Evolutionary conservation across 768 basidiomycete species (phyloP).

Genomic region (Lentinula lateritia): DNA sequence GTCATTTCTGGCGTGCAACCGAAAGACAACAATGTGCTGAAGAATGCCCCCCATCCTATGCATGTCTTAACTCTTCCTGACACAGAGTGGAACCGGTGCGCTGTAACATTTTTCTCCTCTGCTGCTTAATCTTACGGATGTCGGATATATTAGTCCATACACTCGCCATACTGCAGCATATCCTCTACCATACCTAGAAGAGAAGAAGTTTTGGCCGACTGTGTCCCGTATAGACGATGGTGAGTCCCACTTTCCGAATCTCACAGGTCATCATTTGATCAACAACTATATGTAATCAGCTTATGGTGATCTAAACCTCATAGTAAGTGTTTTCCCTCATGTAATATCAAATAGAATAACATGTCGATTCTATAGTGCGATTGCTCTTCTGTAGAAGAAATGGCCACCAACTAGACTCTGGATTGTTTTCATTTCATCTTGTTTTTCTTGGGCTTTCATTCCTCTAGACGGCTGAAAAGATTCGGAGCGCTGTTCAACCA

Average conservation of each 20-base stretch:
- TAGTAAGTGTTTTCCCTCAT: slow-evolving; percentile 45
- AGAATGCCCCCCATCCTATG: slow-evolving; percentile 91
- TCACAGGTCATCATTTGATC: not conserved
- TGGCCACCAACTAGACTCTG: slow-evolving; percentile 32
- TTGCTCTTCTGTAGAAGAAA: slow-evolving; percentile 81
- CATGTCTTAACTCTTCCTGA: slow-evolving; percentile 67
- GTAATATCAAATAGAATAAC: slow-evolving; percentile 6
- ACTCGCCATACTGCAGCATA: slow-evolving; percentile 88
- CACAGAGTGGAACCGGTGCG: slow-evolving; percentile 81
- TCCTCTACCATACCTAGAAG: slow-evolving; percentile 74
- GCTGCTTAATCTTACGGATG: not conserved
- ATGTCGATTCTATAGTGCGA: slow-evolving; percentile 52
- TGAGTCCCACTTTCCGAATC: slow-evolving; percentile 29
- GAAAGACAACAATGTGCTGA: slow-evolving; percentile 85
- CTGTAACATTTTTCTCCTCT: not conserved
- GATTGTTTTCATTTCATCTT: slow-evolving; percentile 12
- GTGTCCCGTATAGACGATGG: slow-evolving; percentile 92
- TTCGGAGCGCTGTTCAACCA: slow-evolving; percentile 62
- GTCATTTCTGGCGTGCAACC: slow-evolving; percentile 84
- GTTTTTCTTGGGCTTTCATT: slow-evolving; percentile 37
- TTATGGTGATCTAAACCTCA: slow-evolving; percentile 88
- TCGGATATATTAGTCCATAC: slow-evolving; percentile 58
- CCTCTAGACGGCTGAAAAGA: slow-evolving; percentile 39
- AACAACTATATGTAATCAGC: slow-evolving; percentile 38
- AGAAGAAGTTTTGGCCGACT: slow-evolving; percentile 96